Percentiles rank a stretch among this genome's conserved stretches.
Evolutionary conservation across 225 moss, liverwort and hornwort species (phyloP).

Genomic region (Straminergon stramineum): DNA sequence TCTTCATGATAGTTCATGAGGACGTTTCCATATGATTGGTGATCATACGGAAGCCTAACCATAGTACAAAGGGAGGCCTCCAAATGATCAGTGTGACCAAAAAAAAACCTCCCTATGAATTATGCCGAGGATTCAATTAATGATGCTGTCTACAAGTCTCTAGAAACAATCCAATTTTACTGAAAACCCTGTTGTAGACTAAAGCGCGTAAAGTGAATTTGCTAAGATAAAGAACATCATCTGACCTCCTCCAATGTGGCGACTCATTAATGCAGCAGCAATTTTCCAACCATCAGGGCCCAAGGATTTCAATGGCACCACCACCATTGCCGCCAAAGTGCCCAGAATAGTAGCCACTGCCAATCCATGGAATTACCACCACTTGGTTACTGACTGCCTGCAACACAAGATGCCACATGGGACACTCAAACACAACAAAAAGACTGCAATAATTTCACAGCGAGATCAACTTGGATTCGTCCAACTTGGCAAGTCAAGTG

Average conservation of each 20-base stretch:
- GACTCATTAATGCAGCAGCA: conserved; percentile 92
- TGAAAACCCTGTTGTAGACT: not conserved
- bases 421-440: conserved; percentile 11
- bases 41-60: not conserved
- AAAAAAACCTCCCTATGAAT: not conserved
- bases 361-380: conserved; percentile 37
- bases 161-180: not conserved
- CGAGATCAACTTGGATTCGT: not conserved
- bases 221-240: not conserved
- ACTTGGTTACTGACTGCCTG: conserved; percentile 34
- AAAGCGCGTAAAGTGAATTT: not conserved
- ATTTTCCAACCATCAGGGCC: conserved; percentile 97
- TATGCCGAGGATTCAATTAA: not conserved
- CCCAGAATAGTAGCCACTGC: conserved; percentile 91
- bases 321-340: conserved; percentile 71
- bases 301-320: conserved; percentile 76
- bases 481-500: not conserved
- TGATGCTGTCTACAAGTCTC: not conserved
- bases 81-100: not conserved
- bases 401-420: conserved; percentile 26
- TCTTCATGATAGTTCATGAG: not conserved
- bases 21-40: not conserved
- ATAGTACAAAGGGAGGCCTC: not conserved
- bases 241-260: conserved; percentile 98
- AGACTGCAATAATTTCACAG: not conserved